Conservation (phyloP, 1,139 yeast genomes). For the Zygoascus sp. region DNA sequence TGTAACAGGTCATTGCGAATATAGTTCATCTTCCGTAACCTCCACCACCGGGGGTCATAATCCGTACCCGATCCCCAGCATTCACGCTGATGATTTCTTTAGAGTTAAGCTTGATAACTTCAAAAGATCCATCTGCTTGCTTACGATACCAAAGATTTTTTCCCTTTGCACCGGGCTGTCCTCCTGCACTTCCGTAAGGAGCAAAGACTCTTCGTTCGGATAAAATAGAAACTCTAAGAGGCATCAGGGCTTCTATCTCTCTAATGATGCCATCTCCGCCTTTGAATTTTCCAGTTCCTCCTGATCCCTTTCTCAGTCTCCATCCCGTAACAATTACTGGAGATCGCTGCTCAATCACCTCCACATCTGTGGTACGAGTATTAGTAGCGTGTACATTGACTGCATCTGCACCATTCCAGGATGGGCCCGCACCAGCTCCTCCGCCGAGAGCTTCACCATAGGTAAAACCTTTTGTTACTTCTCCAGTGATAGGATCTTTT, state of each 20-base stretch:
- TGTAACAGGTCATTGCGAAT: too few species aligned
- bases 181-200: conserved; percentile 55
- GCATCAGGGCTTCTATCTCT: conserved; percentile 49
- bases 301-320: conserved; percentile 23
- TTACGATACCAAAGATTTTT: conserved; percentile 45
- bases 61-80: conserved; percentile 48
- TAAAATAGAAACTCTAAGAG: conserved; percentile 49
- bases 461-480: conserved; percentile 27
- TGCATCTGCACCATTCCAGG: conserved; percentile 33
- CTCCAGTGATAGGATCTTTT: conserved; percentile 22
- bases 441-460: conserved; percentile 34
- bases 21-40: too few species aligned
- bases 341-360: conserved; percentile 28
- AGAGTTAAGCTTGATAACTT: conserved; percentile 43
- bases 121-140: conserved; percentile 23
- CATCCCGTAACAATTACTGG: conserved; percentile 28
- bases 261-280: conserved; percentile 47
- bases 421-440: conserved; percentile 33
- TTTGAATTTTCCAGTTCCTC: conserved; percentile 9
- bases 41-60: conserved; percentile 30
- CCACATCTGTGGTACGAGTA: conserved; percentile 31
- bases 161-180: conserved; percentile 52
- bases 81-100: conserved; percentile 44
- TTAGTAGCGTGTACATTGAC: conserved; percentile 34
- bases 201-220: conserved; percentile 51